phyloP scores from a whole-genome alignment of 257 asterid genomes.

The Hygrophila difformis region DNA sequence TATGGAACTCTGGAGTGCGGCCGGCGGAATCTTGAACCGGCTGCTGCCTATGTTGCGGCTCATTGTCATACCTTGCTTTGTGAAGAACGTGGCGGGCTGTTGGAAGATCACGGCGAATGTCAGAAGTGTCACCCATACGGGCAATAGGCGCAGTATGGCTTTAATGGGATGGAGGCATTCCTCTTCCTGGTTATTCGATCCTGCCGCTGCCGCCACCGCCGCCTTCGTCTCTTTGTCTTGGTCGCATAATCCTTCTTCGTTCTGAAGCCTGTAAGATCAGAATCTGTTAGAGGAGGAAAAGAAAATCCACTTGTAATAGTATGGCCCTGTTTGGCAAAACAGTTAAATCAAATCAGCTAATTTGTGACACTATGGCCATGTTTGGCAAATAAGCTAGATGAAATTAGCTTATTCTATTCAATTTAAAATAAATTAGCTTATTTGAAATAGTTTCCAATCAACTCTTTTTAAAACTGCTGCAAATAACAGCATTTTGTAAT shows the following conservation, averaged over 20 bases:
- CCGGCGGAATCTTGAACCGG: slow-evolving; percentile 87
- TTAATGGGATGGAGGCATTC: slow-evolving; percentile 21
- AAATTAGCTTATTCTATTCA: too few relatives aligned
- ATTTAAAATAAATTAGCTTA: too few relatives aligned
- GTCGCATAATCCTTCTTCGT: slow-evolving; percentile 27
- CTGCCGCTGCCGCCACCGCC: too few relatives aligned
- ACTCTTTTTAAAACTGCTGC: too few relatives aligned
- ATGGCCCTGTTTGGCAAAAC: too few relatives aligned
- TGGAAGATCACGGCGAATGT: slow-evolving; percentile 89
- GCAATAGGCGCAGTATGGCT: slow-evolving; percentile 46
- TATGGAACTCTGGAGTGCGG: slow-evolving; percentile 92
- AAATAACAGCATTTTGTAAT: too few relatives aligned
- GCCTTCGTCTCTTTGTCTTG: slow-evolving; percentile 17
- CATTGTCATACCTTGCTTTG: slow-evolving; percentile 96
- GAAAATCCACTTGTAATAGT: too few relatives aligned
- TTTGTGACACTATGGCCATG: too few relatives aligned
- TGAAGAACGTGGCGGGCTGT: slow-evolving; percentile 89
- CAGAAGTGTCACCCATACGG: slow-evolving; percentile 77
- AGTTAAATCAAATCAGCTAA: too few relatives aligned
- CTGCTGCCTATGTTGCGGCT: slow-evolving; percentile 45
- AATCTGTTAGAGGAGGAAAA: too few relatives aligned
- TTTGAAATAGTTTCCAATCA: too few relatives aligned
- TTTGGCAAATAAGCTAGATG: too few relatives aligned
- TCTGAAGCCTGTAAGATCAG: slow-evolving; percentile 72
- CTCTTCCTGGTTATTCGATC: slow-evolving; percentile 8